A percentile compares a stretch with the other conserved stretches of the same genome.
phyloP scores from a whole-genome alignment of 2,329 filamentous ascomycete species.

The Cylindrodendrum hubeiense region DNA sequence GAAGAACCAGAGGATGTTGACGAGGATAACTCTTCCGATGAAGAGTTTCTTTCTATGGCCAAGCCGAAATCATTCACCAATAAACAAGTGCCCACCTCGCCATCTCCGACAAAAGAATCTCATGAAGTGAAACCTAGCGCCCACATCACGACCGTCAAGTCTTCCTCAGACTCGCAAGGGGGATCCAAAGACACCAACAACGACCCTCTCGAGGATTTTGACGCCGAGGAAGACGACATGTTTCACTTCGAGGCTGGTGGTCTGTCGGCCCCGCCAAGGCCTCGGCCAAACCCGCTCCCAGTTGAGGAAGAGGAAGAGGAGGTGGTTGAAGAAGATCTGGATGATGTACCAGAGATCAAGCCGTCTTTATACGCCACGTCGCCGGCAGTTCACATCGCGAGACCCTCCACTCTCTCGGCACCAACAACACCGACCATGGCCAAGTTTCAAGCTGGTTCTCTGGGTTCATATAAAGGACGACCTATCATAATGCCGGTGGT shows the following conservation, averaged over 20 bases:
- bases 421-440: slow-evolving; percentile 49
- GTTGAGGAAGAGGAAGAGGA: slow-evolving; percentile 53
- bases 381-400: slow-evolving; percentile 56
- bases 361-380: slow-evolving; percentile 57
- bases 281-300: slow-evolving; percentile 40
- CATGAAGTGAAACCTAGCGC: slow-evolving; percentile 19
- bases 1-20: slow-evolving; percentile 42
- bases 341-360: slow-evolving; percentile 38
- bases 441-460: slow-evolving; percentile 54
- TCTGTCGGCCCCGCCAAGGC: slow-evolving; percentile 46
- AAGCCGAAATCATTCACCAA: slow-evolving; percentile 48
- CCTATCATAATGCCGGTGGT: slow-evolving; percentile 66
- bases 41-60: slow-evolving; percentile 57
- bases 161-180: slow-evolving; percentile 18
- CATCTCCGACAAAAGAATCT: slow-evolving; percentile 28
- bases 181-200: slow-evolving; percentile 4
- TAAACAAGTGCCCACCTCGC: slow-evolving; percentile 39
- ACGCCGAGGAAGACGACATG: slow-evolving; percentile 53
- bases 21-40: slow-evolving; percentile 53
- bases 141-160: slow-evolving; percentile 10
- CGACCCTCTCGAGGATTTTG: slow-evolving; percentile 19
- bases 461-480: slow-evolving; percentile 67
- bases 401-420: slow-evolving; percentile 41
- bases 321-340: slow-evolving; percentile 47
- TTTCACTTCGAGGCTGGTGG: slow-evolving; percentile 60